These are phyloP conservation scores for Sporopachydermia quercuum DNA, from an alignment of 805 yeast species.

Conservation along the genomic window DNA sequence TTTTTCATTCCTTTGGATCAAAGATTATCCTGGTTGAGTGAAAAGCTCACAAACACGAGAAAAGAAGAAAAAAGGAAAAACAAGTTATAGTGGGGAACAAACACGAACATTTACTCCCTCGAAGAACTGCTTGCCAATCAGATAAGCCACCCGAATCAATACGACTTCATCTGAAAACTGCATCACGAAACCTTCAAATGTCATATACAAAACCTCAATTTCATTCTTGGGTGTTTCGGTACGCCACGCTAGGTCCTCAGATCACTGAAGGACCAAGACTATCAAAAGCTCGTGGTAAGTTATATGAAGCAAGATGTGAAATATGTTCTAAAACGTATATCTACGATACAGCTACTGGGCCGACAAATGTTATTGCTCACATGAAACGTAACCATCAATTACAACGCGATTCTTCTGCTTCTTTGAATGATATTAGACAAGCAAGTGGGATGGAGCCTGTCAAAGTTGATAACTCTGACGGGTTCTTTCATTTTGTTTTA, in stretches of 20 bases:
- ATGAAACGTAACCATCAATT: background rate
- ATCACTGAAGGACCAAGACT: background rate
- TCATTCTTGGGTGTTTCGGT: slow-evolving; percentile 1
- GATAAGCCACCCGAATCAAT: no score
- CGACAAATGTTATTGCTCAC: background rate
- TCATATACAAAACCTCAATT: background rate
- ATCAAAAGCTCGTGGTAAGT: slow-evolving; percentile 1
- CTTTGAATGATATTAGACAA: background rate
- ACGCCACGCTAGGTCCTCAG: background rate
- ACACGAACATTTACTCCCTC: no score
- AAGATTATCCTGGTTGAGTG: no score
- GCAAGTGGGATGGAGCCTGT: background rate
- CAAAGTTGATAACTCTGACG: background rate
- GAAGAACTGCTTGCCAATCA: no score
- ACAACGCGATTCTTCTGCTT: background rate
- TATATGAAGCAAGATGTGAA: slow-evolving; percentile 1
- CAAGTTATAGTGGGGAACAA: no score
- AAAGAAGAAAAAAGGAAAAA: no score
- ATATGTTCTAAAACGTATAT: background rate
- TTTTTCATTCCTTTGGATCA: no score
- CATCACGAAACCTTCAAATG: no score
- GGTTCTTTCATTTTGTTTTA: background rate
- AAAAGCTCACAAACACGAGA: no score
- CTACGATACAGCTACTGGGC: background rate
- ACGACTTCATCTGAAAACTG: no score